phyloP scores from a whole-genome alignment of 371 early-diverging fungal genomes.

The Fennellomyces sp. region DNA sequence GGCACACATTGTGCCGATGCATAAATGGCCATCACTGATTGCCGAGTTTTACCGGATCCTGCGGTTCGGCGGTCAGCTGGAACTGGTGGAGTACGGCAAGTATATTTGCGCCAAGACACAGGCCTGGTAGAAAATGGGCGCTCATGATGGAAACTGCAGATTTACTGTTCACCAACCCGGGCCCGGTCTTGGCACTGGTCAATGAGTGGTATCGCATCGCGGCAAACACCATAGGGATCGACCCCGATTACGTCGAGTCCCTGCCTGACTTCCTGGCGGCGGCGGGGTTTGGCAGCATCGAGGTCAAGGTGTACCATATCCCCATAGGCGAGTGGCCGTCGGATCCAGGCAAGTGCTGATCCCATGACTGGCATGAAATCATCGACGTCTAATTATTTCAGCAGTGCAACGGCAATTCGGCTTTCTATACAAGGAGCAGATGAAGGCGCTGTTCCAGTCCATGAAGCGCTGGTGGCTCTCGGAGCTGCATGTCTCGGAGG shows the following conservation, averaged over 20 bases:
- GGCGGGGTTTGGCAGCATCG: slow-evolving; percentile 35
- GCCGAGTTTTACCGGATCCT: slow-evolving; percentile 42
- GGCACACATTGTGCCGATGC: slow-evolving; percentile 35
- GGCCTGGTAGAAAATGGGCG: neutral
- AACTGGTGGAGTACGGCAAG: slow-evolving; percentile 45
- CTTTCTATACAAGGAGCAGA: slow-evolving; percentile 47
- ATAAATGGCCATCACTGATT: slow-evolving; percentile 40
- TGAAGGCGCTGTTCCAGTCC: slow-evolving; percentile 40
- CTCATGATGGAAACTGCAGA: slow-evolving; percentile 12
- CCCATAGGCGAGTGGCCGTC: slow-evolving; percentile 56
- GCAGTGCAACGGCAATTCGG: slow-evolving; percentile 44
- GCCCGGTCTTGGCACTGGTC: slow-evolving; percentile 39
- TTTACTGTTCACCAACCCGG: slow-evolving; percentile 30
- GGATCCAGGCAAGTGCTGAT: slow-evolving; percentile 28
- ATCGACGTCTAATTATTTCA: neutral
- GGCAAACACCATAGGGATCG: slow-evolving; percentile 27
- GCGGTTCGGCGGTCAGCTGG: slow-evolving; percentile 51
- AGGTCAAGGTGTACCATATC: slow-evolving; percentile 26
- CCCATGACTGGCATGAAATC: too few species aligned
- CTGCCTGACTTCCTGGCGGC: slow-evolving; percentile 19
- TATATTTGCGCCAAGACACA: too few species aligned
- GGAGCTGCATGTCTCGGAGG: slow-evolving; percentile 24
- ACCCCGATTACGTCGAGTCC: slow-evolving; percentile 25
- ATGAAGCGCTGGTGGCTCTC: slow-evolving; percentile 51
- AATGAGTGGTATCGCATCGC: slow-evolving; percentile 46